A percentile compares a stretch with the other conserved stretches of the same genome.
Evolutionary conservation across 129 eudicot species (phyloP).

Genomic region (Flaveria bidentis): DNA sequence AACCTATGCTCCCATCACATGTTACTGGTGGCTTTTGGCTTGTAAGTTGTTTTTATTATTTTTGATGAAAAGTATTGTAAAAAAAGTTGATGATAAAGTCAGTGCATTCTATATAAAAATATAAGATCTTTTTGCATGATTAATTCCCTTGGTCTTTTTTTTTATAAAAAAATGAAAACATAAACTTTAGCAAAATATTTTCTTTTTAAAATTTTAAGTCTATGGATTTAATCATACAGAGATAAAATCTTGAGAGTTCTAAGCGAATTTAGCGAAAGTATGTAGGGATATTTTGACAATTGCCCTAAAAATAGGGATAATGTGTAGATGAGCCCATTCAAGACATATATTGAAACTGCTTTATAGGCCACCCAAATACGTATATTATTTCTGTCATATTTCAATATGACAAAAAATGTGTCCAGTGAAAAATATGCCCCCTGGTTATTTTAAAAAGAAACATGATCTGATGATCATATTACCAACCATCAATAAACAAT

Average conservation of each 20-base stretch:
- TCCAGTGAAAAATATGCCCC: not conserved
- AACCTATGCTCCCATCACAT: conserved; percentile 72
- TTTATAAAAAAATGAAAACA: not conserved
- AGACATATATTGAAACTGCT: not conserved
- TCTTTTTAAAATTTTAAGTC: too few relatives aligned
- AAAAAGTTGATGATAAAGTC: not conserved
- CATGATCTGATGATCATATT: not conserved
- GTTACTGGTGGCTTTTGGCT: conserved; percentile 80
- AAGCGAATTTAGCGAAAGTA: not conserved
- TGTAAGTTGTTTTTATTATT: conserved; percentile 33
- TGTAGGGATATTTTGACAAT: not conserved
- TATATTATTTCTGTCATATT: not conserved
- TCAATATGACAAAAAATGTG: not conserved
- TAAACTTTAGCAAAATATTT: too few relatives aligned
- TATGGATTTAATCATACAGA: not conserved
- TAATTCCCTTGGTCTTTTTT: not conserved
- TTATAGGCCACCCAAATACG: not conserved
- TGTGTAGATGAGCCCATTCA: too few relatives aligned
- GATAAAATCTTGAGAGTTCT: not conserved
- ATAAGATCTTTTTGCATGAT: not conserved
- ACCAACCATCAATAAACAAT: not conserved
- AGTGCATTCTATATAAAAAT: not conserved
- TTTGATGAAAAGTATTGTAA: not conserved
- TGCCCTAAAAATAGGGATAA: not conserved
- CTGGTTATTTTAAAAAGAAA: not conserved